Evolutionary conservation across 305 asterid species (phyloP), one percentile per base, ranked within the genome.

Genomic region (Solanum hybrid): DNA sequence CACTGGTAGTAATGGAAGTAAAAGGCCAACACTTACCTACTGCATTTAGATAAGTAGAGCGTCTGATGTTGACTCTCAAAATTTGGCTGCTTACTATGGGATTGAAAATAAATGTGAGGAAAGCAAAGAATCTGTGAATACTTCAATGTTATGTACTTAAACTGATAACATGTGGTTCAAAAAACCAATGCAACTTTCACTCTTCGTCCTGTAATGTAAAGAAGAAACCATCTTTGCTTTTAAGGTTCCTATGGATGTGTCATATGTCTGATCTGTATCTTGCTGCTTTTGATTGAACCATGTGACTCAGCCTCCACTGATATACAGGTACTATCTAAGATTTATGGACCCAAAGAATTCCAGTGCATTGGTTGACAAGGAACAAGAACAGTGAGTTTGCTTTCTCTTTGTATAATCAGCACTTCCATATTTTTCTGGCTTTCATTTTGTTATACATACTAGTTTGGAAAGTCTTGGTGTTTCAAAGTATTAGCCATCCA

Each of bases 281-380:
- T 77, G 83, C 46, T 77, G 29, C 83, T 77, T 34, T 35, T 20
- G 18, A 13, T 82, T 83, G 87, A 46, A 28, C 73, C 71, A 10
- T 84, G 87, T 51, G 7, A 37, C 64, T 80, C 86, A 37, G 2
- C 40, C 42, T 29, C 42, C 31, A 83, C 11, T 46, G 34, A 89
- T 92, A 84, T 91, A 26, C 93, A 97, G 99, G 99, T 97, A 97
- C 95, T 97, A 97, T 92, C 92, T 97, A 92, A 95, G 99, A 93
- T 97, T 97, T 93, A 97, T 97, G 98, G 99, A 97, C 90, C 99
- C 99, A 11, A 93, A 88, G 83, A 97, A 97, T 89, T 93, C 98
- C 90, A 89, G 57, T 46, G 94, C 93, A 36, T 93, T 97, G 98
- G 99, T 97, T 90, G 98, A 94, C 93, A 95, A 94, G 94, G 97